Evolutionary conservation across 164 flowering plant species (phyloP), one percentile per base, ranked within the genome.

Genomic region (Saururus chinensis): DNA sequence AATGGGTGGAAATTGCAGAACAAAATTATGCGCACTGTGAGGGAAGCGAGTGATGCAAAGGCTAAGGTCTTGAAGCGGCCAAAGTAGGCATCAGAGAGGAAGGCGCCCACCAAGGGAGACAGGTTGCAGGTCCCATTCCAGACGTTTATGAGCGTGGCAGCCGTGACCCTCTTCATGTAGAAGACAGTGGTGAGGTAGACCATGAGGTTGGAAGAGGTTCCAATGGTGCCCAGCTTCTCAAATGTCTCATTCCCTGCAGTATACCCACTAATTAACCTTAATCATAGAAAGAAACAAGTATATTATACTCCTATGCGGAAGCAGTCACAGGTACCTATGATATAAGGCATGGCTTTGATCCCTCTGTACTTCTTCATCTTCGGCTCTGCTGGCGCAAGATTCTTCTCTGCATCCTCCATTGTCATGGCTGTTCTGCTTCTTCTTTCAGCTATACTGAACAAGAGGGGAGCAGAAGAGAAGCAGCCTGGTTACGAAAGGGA

Each of bases 171-270:
- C 61, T 75, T 79, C 92, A 92, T 72, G 86, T 92, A 70, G 74
- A 87, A 87, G 4, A 87, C 87, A 0, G 81, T 74, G 0, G 92
- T 86, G 6, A 92, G 79, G 62, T 92, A 92, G 4, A 92, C 80
- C 74, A 81, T 54, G 4, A 92, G 76, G 69, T 92, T 92, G 6
- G 82, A 20, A 0, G 76, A 67, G 3, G 88, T 76, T 0, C 98
- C 96, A 19, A 80, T 76, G 0, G 93, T 78, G 30, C 93, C 98
- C 42, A 90, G 79, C 82, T 88, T 93, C 83, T 93, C 96, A 67
- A 90, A 93, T 0, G 95, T 86, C 73, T 86, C 92, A 60, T 86
- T 86, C n/a, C 92, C 92, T 86, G 69, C 64, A 30, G 0, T 12
- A 57, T 19, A 24, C 7, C n/a, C 26, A 20, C 6, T 21, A 20